phyloP scores from a whole-genome alignment of 2,329 filamentous ascomycete genomes.

The Chrysoporthe puriensis region DNA sequence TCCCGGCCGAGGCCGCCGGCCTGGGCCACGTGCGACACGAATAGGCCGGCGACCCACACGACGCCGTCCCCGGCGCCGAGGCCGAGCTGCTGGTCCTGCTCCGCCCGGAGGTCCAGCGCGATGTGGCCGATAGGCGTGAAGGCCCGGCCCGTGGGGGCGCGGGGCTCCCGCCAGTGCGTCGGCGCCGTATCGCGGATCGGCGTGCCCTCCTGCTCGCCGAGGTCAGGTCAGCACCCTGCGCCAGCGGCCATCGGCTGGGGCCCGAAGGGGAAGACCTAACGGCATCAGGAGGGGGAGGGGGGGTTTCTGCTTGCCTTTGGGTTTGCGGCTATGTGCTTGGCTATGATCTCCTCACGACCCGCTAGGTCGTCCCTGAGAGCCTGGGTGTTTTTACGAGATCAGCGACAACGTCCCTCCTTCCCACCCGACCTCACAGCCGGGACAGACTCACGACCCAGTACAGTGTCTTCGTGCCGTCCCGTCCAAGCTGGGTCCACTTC shows the following conservation, averaged over 20 bases:
- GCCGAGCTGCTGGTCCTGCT: constrained; percentile 38
- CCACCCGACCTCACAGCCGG: neutral
- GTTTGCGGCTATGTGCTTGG: constrained; percentile 37
- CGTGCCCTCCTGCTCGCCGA: constrained; percentile 36
- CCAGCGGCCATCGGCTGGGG: no score
- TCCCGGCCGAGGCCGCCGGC: constrained; percentile 24
- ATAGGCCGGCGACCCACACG: constrained; percentile 46
- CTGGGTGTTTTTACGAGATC: constrained; percentile 30
- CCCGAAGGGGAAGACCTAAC: no score
- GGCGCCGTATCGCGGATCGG: constrained; percentile 42
- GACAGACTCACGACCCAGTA: constrained; percentile 46
- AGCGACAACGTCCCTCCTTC: neutral
- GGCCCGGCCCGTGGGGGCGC: constrained; percentile 36
- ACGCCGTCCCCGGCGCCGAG: constrained; percentile 34
- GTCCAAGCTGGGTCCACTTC: constrained; percentile 40
- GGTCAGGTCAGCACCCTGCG: constrained; percentile 4
- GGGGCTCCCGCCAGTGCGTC: constrained; percentile 34
- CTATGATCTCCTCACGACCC: constrained; percentile 37
- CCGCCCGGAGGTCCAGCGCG: constrained; percentile 40
- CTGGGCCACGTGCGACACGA: constrained; percentile 40
- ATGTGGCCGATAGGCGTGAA: constrained; percentile 48
- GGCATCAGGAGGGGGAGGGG: neutral
- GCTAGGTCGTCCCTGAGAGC: constrained; percentile 37
- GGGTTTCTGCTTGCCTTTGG: constrained; percentile 34
- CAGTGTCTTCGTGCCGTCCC: constrained; percentile 41